Evolutionary conservation across 1,284 basidiomycete species (phyloP).

Genomic region (Ustilago esculenta): DNA sequence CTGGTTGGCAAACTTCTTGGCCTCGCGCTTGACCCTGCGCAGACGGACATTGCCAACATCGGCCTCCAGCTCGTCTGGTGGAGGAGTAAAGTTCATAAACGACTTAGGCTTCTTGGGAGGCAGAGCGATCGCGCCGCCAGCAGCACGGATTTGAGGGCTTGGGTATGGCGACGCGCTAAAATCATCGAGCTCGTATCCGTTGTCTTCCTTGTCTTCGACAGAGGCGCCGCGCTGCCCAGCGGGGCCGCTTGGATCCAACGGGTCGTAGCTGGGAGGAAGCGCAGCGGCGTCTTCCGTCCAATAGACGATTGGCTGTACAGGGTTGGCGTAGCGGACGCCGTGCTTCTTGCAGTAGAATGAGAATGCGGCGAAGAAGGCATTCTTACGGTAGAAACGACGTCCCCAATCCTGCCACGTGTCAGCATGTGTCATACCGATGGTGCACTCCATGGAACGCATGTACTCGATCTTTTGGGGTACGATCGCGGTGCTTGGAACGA

Average conservation of each 20-base stretch:
- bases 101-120: constrained; percentile 50
- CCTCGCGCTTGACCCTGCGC: constrained; percentile 37
- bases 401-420: constrained; percentile 66
- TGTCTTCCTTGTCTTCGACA: constrained; percentile 30
- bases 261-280: constrained; percentile 53
- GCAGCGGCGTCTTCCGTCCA: constrained; percentile 53
- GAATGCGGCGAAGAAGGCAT: constrained; percentile 62
- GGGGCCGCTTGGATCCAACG: too few relatives aligned
- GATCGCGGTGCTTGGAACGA: constrained; percentile 60
- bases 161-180: constrained; percentile 42
- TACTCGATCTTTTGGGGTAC: constrained; percentile 60
- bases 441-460: constrained; percentile 60
- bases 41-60: constrained; percentile 28
- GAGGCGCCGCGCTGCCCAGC: not conserved
- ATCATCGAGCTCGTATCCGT: constrained; percentile 48
- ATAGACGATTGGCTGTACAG: constrained; percentile 58
- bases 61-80: constrained; percentile 54
- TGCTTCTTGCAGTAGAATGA: constrained; percentile 64
- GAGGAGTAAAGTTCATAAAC: constrained; percentile 61
- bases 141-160: constrained; percentile 37
- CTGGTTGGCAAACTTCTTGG: constrained; percentile 47
- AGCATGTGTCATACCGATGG: constrained; percentile 64
- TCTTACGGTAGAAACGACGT: constrained; percentile 56
- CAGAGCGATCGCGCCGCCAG: constrained; percentile 31
- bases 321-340: constrained; percentile 56